Percentiles rank a stretch among this genome's conserved stretches.
These are phyloP conservation scores for Trypanosoma boissoni DNA, from an alignment of 208 protist species.

Conservation along the genomic window DNA sequence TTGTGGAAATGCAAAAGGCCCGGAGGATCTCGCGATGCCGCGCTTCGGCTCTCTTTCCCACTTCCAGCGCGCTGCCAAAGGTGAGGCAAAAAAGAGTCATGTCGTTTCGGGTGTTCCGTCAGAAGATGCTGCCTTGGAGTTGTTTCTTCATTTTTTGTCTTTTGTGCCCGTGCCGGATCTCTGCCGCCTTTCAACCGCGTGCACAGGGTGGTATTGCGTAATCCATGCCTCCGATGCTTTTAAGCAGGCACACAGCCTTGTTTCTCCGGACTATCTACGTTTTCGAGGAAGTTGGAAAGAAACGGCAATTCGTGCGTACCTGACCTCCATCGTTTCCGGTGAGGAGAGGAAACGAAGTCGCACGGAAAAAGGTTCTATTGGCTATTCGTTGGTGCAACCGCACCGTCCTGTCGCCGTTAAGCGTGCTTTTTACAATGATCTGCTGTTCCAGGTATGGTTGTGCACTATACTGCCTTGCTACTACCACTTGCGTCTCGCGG, in stretches of 20 bases:
- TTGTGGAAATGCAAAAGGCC: slow-evolving; percentile 57
- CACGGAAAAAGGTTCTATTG: not conserved
- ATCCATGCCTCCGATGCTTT: slow-evolving; percentile 80
- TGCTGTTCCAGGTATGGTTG: slow-evolving; percentile 88
- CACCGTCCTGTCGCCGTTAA: slow-evolving; percentile 56
- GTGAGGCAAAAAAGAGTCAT: slow-evolving; percentile 30
- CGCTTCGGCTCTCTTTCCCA: slow-evolving; percentile 70
- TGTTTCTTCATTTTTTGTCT: slow-evolving; percentile 60
- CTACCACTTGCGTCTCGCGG: slow-evolving; percentile 54
- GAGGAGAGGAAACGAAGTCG: not conserved
- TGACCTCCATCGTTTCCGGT: not conserved
- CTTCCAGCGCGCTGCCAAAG: slow-evolving; percentile 38
- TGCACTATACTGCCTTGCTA: slow-evolving; percentile 79
- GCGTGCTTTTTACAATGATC: slow-evolving; percentile 73
- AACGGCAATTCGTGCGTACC: slow-evolving; percentile 62
- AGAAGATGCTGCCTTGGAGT: slow-evolving; percentile 70
- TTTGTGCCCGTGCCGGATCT: slow-evolving; percentile 63
- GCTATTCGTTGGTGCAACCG: not conserved
- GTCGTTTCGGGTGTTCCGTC: slow-evolving; percentile 28
- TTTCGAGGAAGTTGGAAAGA: slow-evolving; percentile 78
- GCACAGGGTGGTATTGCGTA: slow-evolving; percentile 81
- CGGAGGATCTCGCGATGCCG: slow-evolving; percentile 36
- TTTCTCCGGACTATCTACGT: slow-evolving; percentile 51
- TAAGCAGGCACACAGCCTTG: slow-evolving; percentile 62
- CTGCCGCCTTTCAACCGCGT: slow-evolving; percentile 63